Conservation (phyloP, 225 moss, liverwort and hornwort genomes). For the Pseudisothecium myosuroides region DNA sequence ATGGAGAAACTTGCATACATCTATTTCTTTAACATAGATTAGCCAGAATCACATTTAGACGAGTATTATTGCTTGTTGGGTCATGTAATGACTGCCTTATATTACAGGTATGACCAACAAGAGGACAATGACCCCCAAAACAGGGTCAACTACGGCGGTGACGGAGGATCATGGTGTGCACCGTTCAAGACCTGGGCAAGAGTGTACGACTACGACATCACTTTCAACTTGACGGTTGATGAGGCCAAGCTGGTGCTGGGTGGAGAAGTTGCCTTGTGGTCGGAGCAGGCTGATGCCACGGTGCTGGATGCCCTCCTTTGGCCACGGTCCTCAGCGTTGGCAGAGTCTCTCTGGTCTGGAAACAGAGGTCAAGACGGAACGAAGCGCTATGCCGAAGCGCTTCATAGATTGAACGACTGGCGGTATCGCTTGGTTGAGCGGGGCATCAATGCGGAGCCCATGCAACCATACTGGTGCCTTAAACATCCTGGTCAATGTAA, state of each 20-base stretch:
- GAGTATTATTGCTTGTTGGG: background rate
- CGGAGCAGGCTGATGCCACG: conserved; percentile 70
- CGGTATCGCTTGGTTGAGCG: conserved; percentile 48
- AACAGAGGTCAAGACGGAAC: conserved; percentile 24
- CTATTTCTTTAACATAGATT: background rate
- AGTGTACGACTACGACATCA: conserved; percentile 70
- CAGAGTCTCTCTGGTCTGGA: conserved; percentile 72
- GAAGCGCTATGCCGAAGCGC: conserved; percentile 54
- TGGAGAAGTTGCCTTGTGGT: conserved; percentile 75
- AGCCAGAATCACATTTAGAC: background rate
- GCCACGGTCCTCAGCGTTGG: conserved; percentile 63
- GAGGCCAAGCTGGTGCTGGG: conserved; percentile 59
- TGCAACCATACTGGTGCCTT: conserved; percentile 80
- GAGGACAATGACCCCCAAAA: conserved; percentile 32
- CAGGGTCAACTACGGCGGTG: conserved; percentile 60
- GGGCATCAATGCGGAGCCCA: conserved; percentile 59
- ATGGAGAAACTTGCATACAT: background rate
- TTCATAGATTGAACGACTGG: conserved; percentile 67
- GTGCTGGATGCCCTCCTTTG: conserved; percentile 56
- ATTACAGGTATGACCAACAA: conserved; percentile 55
- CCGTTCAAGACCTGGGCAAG: conserved; percentile 78
- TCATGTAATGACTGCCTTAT: background rate
- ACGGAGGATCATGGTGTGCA: conserved; percentile 78
- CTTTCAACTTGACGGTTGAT: conserved; percentile 45
- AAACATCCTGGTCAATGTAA: conserved; percentile 61